Percentiles rank a stretch among this genome's conserved stretches.
phyloP scores from a whole-genome alignment of 768 basidiomycete genomes.

The Lactarius deliciosus region DNA sequence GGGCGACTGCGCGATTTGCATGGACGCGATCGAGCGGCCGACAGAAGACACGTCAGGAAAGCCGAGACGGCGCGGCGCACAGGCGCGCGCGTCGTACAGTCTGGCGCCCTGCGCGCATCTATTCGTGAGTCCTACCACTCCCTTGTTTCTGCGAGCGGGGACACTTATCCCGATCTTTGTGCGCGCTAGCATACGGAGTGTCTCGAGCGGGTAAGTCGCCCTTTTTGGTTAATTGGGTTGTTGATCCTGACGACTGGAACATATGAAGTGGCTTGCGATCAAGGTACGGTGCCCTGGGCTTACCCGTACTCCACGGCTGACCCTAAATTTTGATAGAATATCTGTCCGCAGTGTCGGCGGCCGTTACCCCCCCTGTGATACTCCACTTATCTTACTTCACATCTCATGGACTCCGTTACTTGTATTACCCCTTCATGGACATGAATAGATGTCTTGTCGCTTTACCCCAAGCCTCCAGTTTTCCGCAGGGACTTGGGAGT shows the following conservation, averaged over 20 bases:
- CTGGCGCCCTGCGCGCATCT: conserved; percentile 87
- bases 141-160: conserved; percentile 3
- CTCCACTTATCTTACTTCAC: background rate
- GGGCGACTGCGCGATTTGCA: conserved; percentile 91
- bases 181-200: conserved; percentile 74
- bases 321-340: conserved; percentile 52
- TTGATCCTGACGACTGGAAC: conserved; percentile 25
- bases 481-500: too few relatives aligned
- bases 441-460: conserved; percentile 7
- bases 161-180: conserved; percentile 1
- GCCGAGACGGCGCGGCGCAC: conserved; percentile 18
- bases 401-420: background rate
- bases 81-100: conserved; percentile 51
- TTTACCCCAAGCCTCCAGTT: background rate
- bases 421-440: conserved; percentile 15
- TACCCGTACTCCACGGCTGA: background rate
- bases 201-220: conserved; percentile 62
- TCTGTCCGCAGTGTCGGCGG: conserved; percentile 88
- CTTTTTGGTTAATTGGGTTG: background rate
- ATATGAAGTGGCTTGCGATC: conserved; percentile 65
- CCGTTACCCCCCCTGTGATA: conserved; percentile 74
- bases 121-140: conserved; percentile 56
- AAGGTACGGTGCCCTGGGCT: conserved; percentile 45
- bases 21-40: conserved; percentile 66
- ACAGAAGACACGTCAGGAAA: conserved; percentile 40